These are phyloP conservation scores for Fragaria nilgerrensis DNA, from an alignment of 306 rosid species.

Conservation along the genomic window DNA sequence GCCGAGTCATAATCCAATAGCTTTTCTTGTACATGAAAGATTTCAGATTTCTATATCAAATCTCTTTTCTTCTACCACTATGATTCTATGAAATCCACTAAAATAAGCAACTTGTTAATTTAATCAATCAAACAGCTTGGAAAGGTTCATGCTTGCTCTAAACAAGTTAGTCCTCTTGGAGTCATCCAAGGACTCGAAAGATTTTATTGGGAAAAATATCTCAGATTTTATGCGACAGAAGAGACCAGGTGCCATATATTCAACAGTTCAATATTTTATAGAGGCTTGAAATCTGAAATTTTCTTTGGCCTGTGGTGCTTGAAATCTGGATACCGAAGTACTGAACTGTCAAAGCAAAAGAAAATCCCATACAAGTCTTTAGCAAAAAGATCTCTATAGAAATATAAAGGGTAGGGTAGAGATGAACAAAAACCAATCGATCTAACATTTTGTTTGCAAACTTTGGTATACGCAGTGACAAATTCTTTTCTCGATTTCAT, in stretches of 20 bases:
- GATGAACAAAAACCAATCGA: neutral
- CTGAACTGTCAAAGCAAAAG: neutral
- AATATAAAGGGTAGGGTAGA: neutral
- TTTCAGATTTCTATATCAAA: neutral
- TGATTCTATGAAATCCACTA: neutral
- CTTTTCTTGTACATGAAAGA: neutral
- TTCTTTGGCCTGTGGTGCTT: neutral
- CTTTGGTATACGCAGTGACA: neutral
- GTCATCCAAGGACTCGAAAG: neutral
- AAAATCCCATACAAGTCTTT: neutral
- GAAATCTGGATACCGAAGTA: neutral
- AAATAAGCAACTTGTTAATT: neutral
- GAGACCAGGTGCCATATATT: neutral
- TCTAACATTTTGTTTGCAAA: neutral
- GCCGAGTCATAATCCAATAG: constrained; percentile 1
- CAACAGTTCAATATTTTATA: neutral
- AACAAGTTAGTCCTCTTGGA: neutral
- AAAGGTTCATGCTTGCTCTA: neutral
- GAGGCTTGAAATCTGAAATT: neutral
- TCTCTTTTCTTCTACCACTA: neutral
- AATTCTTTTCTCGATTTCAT: neutral
- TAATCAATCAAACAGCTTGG: neutral
- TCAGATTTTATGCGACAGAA: neutral
- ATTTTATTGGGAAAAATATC: neutral
- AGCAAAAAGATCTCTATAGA: neutral